A percentile compares a stretch with the other conserved stretches of the same genome.
Evolutionary conservation across 768 basidiomycete species (phyloP).

Genomic region (Pleurotus platypus): DNA sequence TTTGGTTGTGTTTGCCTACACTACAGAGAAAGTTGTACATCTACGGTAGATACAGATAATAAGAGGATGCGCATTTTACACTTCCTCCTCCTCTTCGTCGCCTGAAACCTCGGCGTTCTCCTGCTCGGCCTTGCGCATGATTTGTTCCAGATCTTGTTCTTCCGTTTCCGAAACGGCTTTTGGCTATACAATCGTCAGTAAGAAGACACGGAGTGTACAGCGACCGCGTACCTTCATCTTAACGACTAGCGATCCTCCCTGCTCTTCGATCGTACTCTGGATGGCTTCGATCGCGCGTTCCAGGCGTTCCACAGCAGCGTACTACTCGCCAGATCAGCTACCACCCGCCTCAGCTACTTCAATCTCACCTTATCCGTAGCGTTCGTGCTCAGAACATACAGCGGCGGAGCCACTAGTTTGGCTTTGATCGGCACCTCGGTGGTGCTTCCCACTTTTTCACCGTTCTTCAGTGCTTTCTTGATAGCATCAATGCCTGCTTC

Average conservation of each 20-base stretch:
- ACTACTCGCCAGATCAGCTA: conserved; percentile 33
- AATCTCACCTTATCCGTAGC: conserved; percentile 85
- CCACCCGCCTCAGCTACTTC: background rate
- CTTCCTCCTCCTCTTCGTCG: conserved; percentile 80
- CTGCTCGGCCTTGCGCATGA: conserved; percentile 91
- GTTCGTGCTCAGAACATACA: conserved; percentile 95
- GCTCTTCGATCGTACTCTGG: conserved; percentile 75
- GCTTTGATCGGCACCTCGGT: conserved; percentile 96
- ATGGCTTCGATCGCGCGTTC: conserved; percentile 94
- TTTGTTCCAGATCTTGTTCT: conserved; percentile 93
- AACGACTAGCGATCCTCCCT: conserved; percentile 83
- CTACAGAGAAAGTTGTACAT: too few species aligned
- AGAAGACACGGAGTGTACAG: background rate
- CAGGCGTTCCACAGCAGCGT: conserved; percentile 86
- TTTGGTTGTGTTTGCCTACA: too few species aligned
- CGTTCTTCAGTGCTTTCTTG: conserved; percentile 84
- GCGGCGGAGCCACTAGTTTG: conserved; percentile 91
- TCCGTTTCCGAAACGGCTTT: conserved; percentile 98
- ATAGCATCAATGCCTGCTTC: conserved; percentile 97
- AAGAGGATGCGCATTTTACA: too few species aligned
- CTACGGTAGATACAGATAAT: too few species aligned
- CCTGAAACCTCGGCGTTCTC: conserved; percentile 97
- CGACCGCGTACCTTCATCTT: conserved; percentile 84
- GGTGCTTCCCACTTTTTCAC: conserved; percentile 75
- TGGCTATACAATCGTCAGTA: conserved; percentile 60